These are phyloP conservation scores for Nitzschia palea DNA, from an alignment of 108 stramenopile genomes.

Conservation along the genomic window DNA sequence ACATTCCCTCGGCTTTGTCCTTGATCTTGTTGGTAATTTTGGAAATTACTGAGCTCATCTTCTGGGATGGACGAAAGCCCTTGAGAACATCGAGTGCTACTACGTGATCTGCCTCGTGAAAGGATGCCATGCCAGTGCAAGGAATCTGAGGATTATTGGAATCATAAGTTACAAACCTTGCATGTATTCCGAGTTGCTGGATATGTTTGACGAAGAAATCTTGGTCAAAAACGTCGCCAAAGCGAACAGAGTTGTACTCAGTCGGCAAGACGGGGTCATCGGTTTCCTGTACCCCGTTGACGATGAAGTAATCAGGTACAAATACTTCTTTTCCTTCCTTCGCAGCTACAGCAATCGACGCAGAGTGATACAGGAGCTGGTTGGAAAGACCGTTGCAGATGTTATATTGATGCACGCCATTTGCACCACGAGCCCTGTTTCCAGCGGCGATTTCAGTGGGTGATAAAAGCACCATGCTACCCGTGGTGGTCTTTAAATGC, in stretches of 20 bases:
- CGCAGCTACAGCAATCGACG: background rate
- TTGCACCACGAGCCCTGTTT: no score
- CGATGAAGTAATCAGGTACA: conserved; percentile 21
- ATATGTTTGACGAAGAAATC: background rate
- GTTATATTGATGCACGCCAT: background rate
- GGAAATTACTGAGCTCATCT: background rate
- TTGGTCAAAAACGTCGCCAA: background rate
- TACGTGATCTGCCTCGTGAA: background rate
- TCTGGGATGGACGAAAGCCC: background rate
- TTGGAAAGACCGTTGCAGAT: background rate
- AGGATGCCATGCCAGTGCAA: conserved; percentile 4
- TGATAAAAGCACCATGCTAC: no score
- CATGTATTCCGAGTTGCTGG: conserved; percentile 14
- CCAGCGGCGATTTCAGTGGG: no score
- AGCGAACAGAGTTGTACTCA: background rate
- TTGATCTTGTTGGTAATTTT: background rate
- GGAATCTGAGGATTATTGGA: background rate
- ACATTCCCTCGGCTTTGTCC: background rate
- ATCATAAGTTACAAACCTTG: background rate
- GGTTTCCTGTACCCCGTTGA: conserved; percentile 2
- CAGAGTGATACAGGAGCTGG: background rate
- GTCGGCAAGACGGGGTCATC: conserved; percentile 6
- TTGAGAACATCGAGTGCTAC: background rate
- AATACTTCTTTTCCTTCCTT: background rate
- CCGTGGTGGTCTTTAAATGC: no score